A percentile compares a stretch with the other conserved stretches of the same genome.
These are phyloP conservation scores for Wallacemonas sp. DNA, from an alignment of 208 protist species.

Conservation along the genomic window DNA sequence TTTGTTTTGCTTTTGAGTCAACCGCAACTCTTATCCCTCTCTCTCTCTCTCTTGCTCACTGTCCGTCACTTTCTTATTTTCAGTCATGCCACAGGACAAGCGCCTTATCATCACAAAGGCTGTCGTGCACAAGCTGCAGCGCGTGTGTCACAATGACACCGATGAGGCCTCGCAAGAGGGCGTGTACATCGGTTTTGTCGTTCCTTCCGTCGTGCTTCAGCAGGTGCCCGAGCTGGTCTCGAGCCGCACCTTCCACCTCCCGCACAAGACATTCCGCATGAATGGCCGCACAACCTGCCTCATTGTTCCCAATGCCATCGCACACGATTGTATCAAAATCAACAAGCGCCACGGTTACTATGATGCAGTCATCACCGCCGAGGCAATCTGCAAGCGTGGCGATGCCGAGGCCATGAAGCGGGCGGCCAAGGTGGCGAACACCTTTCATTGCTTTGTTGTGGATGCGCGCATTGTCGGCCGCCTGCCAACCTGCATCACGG, in stretches of 20 bases:
- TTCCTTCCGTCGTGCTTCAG: slow-evolving; percentile 61
- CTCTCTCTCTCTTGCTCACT: slow-evolving; percentile 12
- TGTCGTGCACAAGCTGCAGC: slow-evolving; percentile 79
- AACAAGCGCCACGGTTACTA: slow-evolving; percentile 87
- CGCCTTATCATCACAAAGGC: slow-evolving; percentile 86
- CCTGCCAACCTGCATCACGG: slow-evolving; percentile 54
- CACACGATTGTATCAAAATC: slow-evolving; percentile 70
- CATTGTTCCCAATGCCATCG: slow-evolving; percentile 80
- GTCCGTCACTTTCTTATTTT: slow-evolving; percentile 15
- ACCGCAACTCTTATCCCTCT: slow-evolving; percentile 1
- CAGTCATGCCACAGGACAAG: slow-evolving; percentile 84
- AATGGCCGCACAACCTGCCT: slow-evolving; percentile 76
- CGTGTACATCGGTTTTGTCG: slow-evolving; percentile 70
- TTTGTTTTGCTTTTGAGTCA: too few relatives aligned
- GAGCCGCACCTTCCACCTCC: slow-evolving; percentile 50
- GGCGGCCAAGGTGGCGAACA: slow-evolving; percentile 65
- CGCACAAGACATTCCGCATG: slow-evolving; percentile 52
- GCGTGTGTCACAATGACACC: slow-evolving; percentile 41
- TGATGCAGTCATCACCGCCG: slow-evolving; percentile 84
- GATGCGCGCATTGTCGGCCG: slow-evolving; percentile 69
- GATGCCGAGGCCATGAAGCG: slow-evolving; percentile 58
- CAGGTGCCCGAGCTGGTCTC: slow-evolving; percentile 59
- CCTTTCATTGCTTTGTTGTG: slow-evolving; percentile 81
- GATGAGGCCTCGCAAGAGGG: slow-evolving; percentile 32
- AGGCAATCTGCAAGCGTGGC: slow-evolving; percentile 76